Conservation (phyloP, 805 yeast genomes). For the Yueomyces sinensis region DNA sequence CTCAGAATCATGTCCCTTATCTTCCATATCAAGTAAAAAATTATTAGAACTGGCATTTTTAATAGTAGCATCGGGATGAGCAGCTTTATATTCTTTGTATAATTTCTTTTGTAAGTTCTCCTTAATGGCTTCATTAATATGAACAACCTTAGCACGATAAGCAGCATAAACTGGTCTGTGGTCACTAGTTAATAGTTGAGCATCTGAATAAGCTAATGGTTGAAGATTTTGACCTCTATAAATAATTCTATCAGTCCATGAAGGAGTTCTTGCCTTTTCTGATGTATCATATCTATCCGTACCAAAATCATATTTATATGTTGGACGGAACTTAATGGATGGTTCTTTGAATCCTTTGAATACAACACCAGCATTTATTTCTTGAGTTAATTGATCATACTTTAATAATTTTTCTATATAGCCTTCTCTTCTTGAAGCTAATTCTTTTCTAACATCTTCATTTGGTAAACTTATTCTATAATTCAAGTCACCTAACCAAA, state of each 20-base stretch:
- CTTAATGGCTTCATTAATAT: slow-evolving; percentile 54
- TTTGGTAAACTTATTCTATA: slow-evolving; percentile 63
- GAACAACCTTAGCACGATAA: slow-evolving; percentile 49
- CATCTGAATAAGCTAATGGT: slow-evolving; percentile 58
- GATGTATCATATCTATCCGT: slow-evolving; percentile 72
- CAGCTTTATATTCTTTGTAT: slow-evolving; percentile 40
- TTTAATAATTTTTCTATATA: slow-evolving; percentile 35
- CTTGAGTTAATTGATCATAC: slow-evolving; percentile 67
- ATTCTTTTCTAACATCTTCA: slow-evolving; percentile 53
- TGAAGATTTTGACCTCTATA: slow-evolving; percentile 43
- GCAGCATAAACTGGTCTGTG: slow-evolving; percentile 89
- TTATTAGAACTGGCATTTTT: not conserved
- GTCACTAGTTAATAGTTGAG: slow-evolving; percentile 59
- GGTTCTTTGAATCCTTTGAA: slow-evolving; percentile 69
- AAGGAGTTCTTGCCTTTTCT: slow-evolving; percentile 85
- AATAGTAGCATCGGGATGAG: slow-evolving; percentile 18
- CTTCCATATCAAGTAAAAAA: not conserved
- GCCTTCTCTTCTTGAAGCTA: slow-evolving; percentile 32
- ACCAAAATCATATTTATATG: slow-evolving; percentile 85
- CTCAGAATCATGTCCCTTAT: not conserved
- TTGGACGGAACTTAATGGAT: slow-evolving; percentile 68
- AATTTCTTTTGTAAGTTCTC: slow-evolving; percentile 41
- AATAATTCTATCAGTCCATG: slow-evolving; percentile 91
- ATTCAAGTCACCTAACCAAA: slow-evolving; percentile 95
- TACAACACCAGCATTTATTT: slow-evolving; percentile 58